Conservation (phyloP, 208 protist species). For the Histomonas meleagridis region DNA sequence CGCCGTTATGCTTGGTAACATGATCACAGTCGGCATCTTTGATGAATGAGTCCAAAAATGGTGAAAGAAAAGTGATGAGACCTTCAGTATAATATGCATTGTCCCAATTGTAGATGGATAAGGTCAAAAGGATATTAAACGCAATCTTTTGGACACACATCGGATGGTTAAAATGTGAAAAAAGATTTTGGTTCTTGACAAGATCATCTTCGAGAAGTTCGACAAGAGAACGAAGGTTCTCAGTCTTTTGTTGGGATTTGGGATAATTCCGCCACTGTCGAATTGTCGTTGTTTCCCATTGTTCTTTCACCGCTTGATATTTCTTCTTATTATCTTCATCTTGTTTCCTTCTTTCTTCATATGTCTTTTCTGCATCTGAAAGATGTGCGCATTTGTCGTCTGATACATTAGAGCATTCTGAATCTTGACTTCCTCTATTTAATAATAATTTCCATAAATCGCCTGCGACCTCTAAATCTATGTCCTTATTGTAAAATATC, state of each 20-base stretch:
- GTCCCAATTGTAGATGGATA: not conserved
- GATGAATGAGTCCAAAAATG: not conserved
- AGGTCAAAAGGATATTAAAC: not conserved
- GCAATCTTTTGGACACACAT: not conserved
- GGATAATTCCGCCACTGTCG: slow-evolving; percentile 8
- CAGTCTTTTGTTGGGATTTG: too few relatives aligned
- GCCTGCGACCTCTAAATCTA: not conserved
- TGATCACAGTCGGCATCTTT: not conserved
- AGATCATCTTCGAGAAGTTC: slow-evolving; percentile 2
- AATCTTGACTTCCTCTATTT: too few relatives aligned
- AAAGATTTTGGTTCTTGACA: not conserved
- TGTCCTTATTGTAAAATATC: not conserved
- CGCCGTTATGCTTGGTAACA: not conserved
- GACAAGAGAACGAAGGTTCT: not conserved
- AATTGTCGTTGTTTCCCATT: not conserved
- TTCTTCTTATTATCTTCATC: not conserved
- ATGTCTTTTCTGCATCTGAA: not conserved
- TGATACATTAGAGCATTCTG: too few relatives aligned
- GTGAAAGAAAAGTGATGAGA: not conserved
- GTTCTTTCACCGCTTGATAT: not conserved
- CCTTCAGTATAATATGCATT: not conserved
- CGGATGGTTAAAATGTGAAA: not conserved
- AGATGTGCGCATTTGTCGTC: too few relatives aligned
- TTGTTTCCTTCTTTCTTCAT: not conserved
- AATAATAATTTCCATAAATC: slow-evolving; percentile 18